These are phyloP conservation scores for Mycena haematopus DNA, from an alignment of 768 basidiomycete genomes.

Conservation along the genomic window DNA sequence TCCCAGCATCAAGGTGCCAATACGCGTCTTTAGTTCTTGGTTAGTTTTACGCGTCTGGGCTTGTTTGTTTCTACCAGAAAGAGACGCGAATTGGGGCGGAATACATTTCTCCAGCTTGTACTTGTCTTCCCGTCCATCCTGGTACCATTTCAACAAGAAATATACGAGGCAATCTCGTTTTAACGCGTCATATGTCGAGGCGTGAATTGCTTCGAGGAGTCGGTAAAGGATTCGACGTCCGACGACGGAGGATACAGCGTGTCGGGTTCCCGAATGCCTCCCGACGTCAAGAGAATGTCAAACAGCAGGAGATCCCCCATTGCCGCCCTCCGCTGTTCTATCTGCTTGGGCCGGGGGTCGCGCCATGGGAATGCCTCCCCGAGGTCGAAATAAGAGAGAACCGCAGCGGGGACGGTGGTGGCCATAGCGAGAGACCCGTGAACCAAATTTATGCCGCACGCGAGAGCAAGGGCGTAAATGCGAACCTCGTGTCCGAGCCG, in stretches of 20 bases:
- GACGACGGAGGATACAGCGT: conserved; percentile 70
- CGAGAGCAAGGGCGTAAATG: background rate
- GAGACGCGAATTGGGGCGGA: conserved; percentile 74
- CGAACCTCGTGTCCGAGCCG: background rate
- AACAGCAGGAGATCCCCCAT: conserved; percentile 73
- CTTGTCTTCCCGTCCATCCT: conserved; percentile 62
- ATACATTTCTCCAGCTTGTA: conserved; percentile 64
- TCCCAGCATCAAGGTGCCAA: conserved; percentile 79
- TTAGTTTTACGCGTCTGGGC: no score
- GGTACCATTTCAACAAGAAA: conserved; percentile 81
- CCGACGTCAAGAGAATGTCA: conserved; percentile 72
- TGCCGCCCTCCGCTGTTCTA: conserved; percentile 64
- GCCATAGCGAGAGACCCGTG: background rate
- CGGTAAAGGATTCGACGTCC: conserved; percentile 58
- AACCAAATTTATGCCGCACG: no score
- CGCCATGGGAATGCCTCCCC: conserved; percentile 65
- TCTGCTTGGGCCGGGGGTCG: conserved; percentile 56
- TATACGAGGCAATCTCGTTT: conserved; percentile 85
- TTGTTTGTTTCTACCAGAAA: conserved; percentile 44
- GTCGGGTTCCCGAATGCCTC: conserved; percentile 65
- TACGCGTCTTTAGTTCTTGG: conserved; percentile 48
- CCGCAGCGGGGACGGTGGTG: background rate
- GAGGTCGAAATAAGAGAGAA: conserved; percentile 58
- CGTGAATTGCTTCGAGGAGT: conserved; percentile 66
- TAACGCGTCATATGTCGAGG: conserved; percentile 70